A percentile compares a stretch with the other conserved stretches of the same genome.
Conservation (phyloP, 345 rosid species). For the Combretum micranthum region DNA sequence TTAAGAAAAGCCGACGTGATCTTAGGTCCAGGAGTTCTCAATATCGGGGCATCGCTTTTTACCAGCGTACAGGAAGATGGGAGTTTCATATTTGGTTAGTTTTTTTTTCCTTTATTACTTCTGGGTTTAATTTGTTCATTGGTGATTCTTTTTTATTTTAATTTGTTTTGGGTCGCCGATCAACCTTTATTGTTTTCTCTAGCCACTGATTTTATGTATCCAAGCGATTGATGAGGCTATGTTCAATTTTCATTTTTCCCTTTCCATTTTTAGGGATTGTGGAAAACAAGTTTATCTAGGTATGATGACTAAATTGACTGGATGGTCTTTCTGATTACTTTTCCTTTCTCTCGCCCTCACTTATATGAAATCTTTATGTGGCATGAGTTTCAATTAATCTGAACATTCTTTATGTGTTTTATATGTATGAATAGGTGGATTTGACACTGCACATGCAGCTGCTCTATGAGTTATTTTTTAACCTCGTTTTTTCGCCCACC, state of each 20-base stretch:
- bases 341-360: too few species aligned
- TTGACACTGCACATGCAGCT: constrained; percentile 99
- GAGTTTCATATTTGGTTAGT: constrained; percentile 95
- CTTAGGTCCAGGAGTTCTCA: constrained; percentile 97
- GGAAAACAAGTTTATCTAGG: constrained; percentile 99
- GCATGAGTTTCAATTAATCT: too few species aligned
- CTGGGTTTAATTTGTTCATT: background rate
- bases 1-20: constrained; percentile 88
- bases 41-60: constrained; percentile 91
- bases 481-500: too few species aligned
- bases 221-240: background rate
- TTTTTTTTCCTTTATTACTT: background rate
- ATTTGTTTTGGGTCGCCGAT: background rate
- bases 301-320: constrained; percentile 20
- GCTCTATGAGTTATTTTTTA: constrained; percentile 48
- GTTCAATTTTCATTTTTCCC: background rate
- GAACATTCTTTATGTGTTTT: background rate
- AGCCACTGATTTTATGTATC: background rate
- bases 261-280: constrained; percentile 77
- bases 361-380: background rate
- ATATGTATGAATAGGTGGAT: constrained; percentile 65
- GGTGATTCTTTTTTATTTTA: background rate
- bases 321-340: too few species aligned
- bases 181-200: too few species aligned
- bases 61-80: constrained; percentile 98